phyloP scores from a whole-genome alignment of 257 asterid species.

The Solanum neorickii region DNA sequence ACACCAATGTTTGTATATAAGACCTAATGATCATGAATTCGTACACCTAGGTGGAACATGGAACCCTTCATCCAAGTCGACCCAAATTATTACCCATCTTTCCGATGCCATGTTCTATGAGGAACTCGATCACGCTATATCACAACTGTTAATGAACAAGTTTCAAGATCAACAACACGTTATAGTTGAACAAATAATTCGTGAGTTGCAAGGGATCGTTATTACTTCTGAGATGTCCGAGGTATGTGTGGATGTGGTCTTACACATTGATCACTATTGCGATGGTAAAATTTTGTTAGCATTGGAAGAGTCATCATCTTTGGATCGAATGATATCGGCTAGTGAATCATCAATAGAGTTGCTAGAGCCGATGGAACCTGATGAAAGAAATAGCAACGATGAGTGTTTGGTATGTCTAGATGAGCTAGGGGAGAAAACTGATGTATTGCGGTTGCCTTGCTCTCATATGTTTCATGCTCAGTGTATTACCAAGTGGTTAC shows the following conservation, averaged over 20 bases:
- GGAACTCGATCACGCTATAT: not conserved
- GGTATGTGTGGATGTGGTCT: not conserved
- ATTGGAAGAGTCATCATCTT: too few relatives aligned
- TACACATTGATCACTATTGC: not conserved
- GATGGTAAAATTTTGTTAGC: not conserved
- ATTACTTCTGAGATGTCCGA: fast-evolving
- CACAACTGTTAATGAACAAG: not conserved
- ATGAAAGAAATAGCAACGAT: too few relatives aligned
- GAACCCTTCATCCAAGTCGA: too few relatives aligned
- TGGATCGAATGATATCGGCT: too few relatives aligned
- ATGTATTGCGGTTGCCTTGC: too few relatives aligned
- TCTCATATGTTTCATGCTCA: too few relatives aligned
- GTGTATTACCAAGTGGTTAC: too few relatives aligned
- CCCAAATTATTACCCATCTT: not conserved
- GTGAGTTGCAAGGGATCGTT: not conserved
- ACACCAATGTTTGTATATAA: not conserved
- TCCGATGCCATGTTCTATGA: not conserved
- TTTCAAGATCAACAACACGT: not conserved
- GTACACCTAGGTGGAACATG: not conserved
- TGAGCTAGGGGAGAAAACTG: too few relatives aligned
- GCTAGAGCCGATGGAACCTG: too few relatives aligned
- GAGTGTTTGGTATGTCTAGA: too few relatives aligned
- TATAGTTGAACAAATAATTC: not conserved
- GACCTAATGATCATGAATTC: not conserved
- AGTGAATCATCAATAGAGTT: too few relatives aligned